Evolutionary conservation across 2,329 filamentous ascomycete genomes (phyloP), one percentile per base, ranked within the genome.

Genomic region (Dendryphion nanum): DNA sequence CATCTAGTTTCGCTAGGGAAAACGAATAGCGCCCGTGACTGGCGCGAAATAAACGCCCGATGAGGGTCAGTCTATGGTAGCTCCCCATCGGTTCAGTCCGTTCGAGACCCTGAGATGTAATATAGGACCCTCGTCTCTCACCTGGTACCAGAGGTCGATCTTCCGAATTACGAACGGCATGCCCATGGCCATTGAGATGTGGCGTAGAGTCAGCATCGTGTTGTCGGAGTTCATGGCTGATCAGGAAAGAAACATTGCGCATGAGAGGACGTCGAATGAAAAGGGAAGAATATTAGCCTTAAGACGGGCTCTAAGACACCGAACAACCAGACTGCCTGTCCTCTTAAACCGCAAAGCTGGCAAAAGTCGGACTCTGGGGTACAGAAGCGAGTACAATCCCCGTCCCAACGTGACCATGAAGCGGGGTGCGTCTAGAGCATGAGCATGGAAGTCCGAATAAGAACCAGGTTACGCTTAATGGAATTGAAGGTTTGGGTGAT

Each of bases 301-400:
- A 47, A 48, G 14, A 42, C 45, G 45, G 43, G 38, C 26, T 30
- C 42, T 42, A 48, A 42, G 37, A 23, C 13, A 18, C 42, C 40
- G 24, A 30, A 28, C 30, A 38, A 37, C 42, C 32, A 12, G 29
- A 14, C 38, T 10, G 29, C 23, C n/a, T n/a, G 8, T n/a, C 23
- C 23, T 26, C n/a, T n/a, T 26, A 8, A n/a, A 8, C n/a, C 23
- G 23, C 23, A 8, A n/a, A 8, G 8, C 41, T 26, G 30, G 23
- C 23, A 42, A 42, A 40, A 33, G n/a, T 33, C 30, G 41, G 45
- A 38, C 18, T 51, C 45, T 45, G 48, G 48, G 48, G 48, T 48
- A 35, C 48, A 47, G 46, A 45, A 17, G 38, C 45, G 48, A 47
- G 24, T 14, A n/a, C 21, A 26, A 43, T 15, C 37, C 41, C 39